These are phyloP conservation scores for Quercus wislizeni DNA, from an alignment of 306 rosid species.

Conservation along the genomic window DNA sequence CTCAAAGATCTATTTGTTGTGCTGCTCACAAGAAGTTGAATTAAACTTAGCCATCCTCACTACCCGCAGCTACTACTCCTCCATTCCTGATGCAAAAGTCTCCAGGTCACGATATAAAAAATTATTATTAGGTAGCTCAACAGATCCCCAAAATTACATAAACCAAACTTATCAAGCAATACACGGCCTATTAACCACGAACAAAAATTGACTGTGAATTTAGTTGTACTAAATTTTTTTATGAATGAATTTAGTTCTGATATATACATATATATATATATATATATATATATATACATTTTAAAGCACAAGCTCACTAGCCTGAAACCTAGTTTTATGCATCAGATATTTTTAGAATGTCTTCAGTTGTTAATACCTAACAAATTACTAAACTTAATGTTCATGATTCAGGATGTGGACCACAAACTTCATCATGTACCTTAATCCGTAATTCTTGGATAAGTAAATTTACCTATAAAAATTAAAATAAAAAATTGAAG, in stretches of 20 bases:
- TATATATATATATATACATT: too few relatives aligned
- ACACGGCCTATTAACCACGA: neutral
- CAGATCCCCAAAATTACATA: neutral
- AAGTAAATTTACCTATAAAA: neutral
- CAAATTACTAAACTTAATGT: neutral
- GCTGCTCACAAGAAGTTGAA: neutral
- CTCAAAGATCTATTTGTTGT: neutral
- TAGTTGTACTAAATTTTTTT: neutral
- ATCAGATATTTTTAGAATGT: neutral
- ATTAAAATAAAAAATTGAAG: neutral
- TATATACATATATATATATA: too few relatives aligned
- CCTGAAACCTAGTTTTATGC: neutral
- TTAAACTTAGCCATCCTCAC: neutral
- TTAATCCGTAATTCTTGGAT: neutral
- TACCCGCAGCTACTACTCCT: neutral
- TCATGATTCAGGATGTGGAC: neutral
- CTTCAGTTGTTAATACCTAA: neutral
- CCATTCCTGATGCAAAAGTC: neutral
- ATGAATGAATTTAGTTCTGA: too few relatives aligned
- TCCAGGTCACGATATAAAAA: too few relatives aligned
- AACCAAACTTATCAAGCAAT: neutral
- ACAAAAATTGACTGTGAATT: neutral
- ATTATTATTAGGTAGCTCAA: neutral
- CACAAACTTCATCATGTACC: neutral
- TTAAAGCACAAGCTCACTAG: neutral